Percentiles rank a stretch among this genome's conserved stretches.
Evolutionary conservation across 176 grass and related monocot species (phyloP).

Genomic region (Phoenix dactylifera): DNA sequence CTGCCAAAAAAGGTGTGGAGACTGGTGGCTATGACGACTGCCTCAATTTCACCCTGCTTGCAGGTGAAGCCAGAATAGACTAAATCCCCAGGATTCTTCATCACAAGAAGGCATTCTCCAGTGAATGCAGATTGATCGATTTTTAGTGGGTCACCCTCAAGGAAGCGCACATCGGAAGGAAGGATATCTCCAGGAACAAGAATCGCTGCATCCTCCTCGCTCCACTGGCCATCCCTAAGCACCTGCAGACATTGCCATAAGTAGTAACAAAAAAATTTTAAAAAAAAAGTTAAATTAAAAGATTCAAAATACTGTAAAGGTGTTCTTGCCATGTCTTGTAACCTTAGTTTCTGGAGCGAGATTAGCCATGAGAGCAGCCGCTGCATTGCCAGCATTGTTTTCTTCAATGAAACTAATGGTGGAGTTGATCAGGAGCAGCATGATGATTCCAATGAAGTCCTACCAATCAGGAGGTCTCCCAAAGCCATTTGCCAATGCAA

Average conservation of each 20-base stretch:
- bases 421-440: constrained; percentile 11
- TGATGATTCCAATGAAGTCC: constrained; percentile 10
- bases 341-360: constrained; percentile 14
- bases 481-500: constrained; percentile 1
- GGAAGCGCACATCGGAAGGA: constrained; percentile 1
- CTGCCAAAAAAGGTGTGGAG: constrained; percentile 10
- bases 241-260: neutral
- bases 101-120: constrained; percentile 7
- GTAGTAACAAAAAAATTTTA: too few species aligned
- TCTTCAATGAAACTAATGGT: constrained; percentile 18
- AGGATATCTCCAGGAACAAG: constrained; percentile 12
- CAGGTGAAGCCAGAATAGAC: constrained; percentile 9
- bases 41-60: constrained; percentile 16
- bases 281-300: too few species aligned
- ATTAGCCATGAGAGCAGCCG: constrained; percentile 11
- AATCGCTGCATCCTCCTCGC: constrained; percentile 1
- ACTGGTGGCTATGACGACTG: constrained; percentile 8
- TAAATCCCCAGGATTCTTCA: neutral
- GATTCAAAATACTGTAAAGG: too few species aligned
- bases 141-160: constrained; percentile 7
- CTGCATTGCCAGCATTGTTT: constrained; percentile 13
- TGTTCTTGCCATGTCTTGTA: too few species aligned
- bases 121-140: constrained; percentile 12
- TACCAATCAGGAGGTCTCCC: constrained; percentile 5
- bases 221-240: constrained; percentile 7